Evolutionary conservation across 2,329 filamentous ascomycete genomes (phyloP).

Genomic region (Cryphonectria radicalis): DNA sequence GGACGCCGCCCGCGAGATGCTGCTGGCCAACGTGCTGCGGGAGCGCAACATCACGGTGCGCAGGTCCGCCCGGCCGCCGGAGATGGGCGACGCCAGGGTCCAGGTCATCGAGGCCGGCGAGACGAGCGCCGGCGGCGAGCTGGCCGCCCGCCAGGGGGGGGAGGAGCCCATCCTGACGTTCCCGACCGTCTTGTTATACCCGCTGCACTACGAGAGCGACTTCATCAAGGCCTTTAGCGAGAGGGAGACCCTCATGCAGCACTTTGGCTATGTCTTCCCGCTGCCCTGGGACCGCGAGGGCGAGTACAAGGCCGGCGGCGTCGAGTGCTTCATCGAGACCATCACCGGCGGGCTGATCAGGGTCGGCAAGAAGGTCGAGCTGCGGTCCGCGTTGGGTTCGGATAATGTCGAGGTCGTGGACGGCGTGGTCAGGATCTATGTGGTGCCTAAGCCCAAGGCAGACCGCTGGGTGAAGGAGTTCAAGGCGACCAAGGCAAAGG

Average conservation of each 20-base stretch:
- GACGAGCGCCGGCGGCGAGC: background rate
- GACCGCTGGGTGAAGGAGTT: slow-evolving; percentile 82
- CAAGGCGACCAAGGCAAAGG: slow-evolving; percentile 71
- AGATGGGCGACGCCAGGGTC: slow-evolving; percentile 83
- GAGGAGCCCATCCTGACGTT: slow-evolving; percentile 57
- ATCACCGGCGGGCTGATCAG: slow-evolving; percentile 79
- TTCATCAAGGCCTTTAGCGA: slow-evolving; percentile 89
- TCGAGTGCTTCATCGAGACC: slow-evolving; percentile 93
- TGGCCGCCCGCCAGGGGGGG: background rate
- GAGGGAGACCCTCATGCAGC: slow-evolving; percentile 73
- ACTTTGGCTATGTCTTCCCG: slow-evolving; percentile 84
- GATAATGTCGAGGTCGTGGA: slow-evolving; percentile 89
- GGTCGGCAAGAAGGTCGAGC: slow-evolving; percentile 80
- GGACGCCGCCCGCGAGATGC: slow-evolving; percentile 57
- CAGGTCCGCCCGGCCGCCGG: slow-evolving; percentile 72
- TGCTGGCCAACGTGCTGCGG: slow-evolving; percentile 68
- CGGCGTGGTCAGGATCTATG: slow-evolving; percentile 78
- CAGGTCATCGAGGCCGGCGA: slow-evolving; percentile 74
- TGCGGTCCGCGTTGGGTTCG: slow-evolving; percentile 74
- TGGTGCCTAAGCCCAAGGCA: slow-evolving; percentile 74
- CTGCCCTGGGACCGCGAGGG: slow-evolving; percentile 78
- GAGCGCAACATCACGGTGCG: slow-evolving; percentile 73
- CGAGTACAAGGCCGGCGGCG: slow-evolving; percentile 66
- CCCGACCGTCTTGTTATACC: slow-evolving; percentile 85
- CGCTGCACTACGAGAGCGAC: slow-evolving; percentile 79